Percentiles rank a stretch among this genome's conserved stretches.
Evolutionary conservation across 2,329 filamentous ascomycete species (phyloP).

Genomic region (Arthroderma sp.): DNA sequence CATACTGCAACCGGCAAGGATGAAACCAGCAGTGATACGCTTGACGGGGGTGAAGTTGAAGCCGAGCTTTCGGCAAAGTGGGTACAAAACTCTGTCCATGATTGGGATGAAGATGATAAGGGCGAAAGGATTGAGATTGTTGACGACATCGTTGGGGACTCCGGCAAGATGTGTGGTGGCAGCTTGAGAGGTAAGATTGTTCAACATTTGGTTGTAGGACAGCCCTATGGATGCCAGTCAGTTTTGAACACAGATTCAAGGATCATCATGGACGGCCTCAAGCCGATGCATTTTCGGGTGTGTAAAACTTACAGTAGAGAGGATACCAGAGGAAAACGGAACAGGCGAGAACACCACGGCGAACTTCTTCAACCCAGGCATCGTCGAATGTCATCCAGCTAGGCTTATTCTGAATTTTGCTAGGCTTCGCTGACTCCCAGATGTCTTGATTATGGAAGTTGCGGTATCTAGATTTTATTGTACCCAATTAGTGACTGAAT

Average conservation of each 20-base stretch:
- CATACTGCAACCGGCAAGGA: slow-evolving; percentile 36
- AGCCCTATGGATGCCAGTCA: slow-evolving; percentile 21
- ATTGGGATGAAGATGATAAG: slow-evolving; percentile 44
- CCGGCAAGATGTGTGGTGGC: slow-evolving; percentile 40
- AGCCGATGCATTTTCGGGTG: slow-evolving; percentile 2
- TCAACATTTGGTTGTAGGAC: slow-evolving; percentile 42
- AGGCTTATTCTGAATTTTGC: slow-evolving; percentile 47
- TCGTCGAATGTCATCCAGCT: slow-evolving; percentile 73
- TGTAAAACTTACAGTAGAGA: slow-evolving; percentile 28
- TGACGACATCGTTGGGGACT: slow-evolving; percentile 44
- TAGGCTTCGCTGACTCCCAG: slow-evolving; percentile 59
- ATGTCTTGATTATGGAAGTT: slow-evolving; percentile 45
- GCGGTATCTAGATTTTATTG: slow-evolving; percentile 5
- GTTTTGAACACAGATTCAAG: neutral
- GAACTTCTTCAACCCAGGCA: slow-evolving; percentile 67
- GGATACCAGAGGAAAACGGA: slow-evolving; percentile 52
- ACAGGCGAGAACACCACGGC: slow-evolving; percentile 56
- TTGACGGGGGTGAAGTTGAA: slow-evolving; percentile 42
- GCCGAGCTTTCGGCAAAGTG: slow-evolving; percentile 32
- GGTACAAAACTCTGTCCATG: slow-evolving; percentile 41
- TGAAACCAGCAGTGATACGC: slow-evolving; percentile 40
- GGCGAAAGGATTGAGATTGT: slow-evolving; percentile 41
- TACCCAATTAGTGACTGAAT: neutral
- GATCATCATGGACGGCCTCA: neutral
- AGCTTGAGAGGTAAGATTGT: slow-evolving; percentile 43